Evolutionary conservation across 352 stramenopile genomes (phyloP).

Genomic region (Phytopythium mirpurense): DNA sequence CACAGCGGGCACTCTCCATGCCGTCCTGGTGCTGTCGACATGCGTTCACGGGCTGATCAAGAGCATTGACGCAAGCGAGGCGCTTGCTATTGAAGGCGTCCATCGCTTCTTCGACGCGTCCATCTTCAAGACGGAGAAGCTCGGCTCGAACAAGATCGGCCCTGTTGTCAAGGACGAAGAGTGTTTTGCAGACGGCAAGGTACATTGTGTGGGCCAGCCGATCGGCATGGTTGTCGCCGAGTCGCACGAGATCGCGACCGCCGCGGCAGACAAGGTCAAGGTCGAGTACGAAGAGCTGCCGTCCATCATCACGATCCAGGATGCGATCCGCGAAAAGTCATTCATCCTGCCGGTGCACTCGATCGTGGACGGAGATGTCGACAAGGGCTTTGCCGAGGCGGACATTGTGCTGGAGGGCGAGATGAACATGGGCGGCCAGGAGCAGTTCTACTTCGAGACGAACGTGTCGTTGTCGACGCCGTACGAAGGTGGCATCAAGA

Average conservation of each 20-base stretch:
- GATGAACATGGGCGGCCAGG: slow-evolving; percentile 89
- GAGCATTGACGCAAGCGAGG: slow-evolving; percentile 78
- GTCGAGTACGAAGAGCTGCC: slow-evolving; percentile 88
- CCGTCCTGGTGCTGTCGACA: slow-evolving; percentile 88
- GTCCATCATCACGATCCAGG: slow-evolving; percentile 92
- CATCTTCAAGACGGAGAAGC: slow-evolving; percentile 50
- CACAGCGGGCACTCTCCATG: slow-evolving; percentile 85
- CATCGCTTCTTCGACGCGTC: slow-evolving; percentile 79
- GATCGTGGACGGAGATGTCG: slow-evolving; percentile 83
- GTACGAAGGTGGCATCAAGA: slow-evolving; percentile 87
- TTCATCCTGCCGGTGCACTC: slow-evolving; percentile 85
- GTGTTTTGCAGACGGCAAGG: slow-evolving; percentile 69
- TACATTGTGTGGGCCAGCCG: slow-evolving; percentile 74
- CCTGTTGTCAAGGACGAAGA: slow-evolving; percentile 85
- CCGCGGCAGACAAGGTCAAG: slow-evolving; percentile 75
- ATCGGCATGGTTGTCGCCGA: slow-evolving; percentile 82
- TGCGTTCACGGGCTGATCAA: slow-evolving; percentile 78
- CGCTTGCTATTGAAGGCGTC: slow-evolving; percentile 87
- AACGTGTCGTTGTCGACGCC: slow-evolving; percentile 80
- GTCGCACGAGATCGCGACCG: slow-evolving; percentile 70
- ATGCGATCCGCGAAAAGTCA: slow-evolving; percentile 90
- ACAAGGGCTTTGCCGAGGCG: slow-evolving; percentile 55
- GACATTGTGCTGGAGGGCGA: slow-evolving; percentile 84
- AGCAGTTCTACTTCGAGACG: slow-evolving; percentile 96
- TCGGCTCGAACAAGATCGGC: slow-evolving; percentile 79